Evolutionary conservation across 1,139 yeast genomes (phyloP).

Genomic region (Pichia sp.): DNA sequence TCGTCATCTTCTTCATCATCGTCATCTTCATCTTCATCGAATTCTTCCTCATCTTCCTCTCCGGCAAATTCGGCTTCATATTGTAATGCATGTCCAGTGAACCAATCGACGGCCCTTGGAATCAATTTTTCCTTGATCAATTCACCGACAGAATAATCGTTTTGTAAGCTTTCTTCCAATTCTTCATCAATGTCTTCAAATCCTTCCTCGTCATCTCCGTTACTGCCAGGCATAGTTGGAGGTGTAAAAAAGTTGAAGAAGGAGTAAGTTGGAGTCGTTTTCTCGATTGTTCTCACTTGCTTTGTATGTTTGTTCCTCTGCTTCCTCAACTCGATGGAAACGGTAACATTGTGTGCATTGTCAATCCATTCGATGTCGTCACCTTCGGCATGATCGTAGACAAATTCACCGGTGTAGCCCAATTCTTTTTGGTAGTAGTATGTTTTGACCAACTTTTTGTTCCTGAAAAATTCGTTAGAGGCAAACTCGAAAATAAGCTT

Average conservation of each 20-base stretch:
- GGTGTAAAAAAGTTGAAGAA: conserved; percentile 96
- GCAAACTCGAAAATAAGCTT: conserved; percentile 76
- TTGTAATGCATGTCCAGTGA: conserved; percentile 90
- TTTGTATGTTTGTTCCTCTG: conserved; percentile 97
- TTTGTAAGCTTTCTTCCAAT: conserved; percentile 78
- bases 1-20: conserved; percentile 49
- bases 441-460: conserved; percentile 70
- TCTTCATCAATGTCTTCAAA: conserved; percentile 69
- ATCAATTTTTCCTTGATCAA: conserved; percentile 92
- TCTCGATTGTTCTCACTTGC: conserved; percentile 94
- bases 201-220: conserved; percentile 41
- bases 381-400: conserved; percentile 96
- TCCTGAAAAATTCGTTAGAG: conserved; percentile 74
- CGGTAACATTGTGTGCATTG: conserved; percentile 78
- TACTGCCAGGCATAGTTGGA: conserved; percentile 66
- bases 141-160: conserved; percentile 95
- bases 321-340: conserved; percentile 86
- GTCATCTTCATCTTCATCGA: conserved; percentile 17
- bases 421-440: conserved; percentile 93
- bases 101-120: conserved; percentile 97
- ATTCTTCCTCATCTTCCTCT: conserved; percentile 44
- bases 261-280: conserved; percentile 86
- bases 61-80: conserved; percentile 52
- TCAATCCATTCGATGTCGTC: conserved; percentile 79
- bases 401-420: conserved; percentile 93